phyloP scores from a whole-genome alignment of 441 rosid species.

The Pelargonium citronellum region DNA sequence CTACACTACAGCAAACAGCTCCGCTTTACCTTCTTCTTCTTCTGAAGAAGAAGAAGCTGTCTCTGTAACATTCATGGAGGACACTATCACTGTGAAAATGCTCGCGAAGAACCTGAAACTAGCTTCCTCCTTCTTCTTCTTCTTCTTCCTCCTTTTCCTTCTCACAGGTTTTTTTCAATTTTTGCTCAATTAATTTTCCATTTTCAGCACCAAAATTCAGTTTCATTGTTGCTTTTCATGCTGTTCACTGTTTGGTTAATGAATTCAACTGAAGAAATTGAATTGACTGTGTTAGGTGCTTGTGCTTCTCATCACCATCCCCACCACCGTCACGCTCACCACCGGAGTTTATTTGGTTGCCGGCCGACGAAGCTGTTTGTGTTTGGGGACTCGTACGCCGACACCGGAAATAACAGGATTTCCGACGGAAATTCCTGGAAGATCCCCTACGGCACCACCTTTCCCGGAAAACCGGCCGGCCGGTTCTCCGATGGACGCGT shows the following conservation, averaged over 20 bases:
- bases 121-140: slow-evolving; percentile 13
- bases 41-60: too few relatives aligned
- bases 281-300: too few relatives aligned
- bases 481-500: slow-evolving; percentile 64
- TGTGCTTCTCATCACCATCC: slow-evolving; percentile 1
- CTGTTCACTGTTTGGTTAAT: too few relatives aligned
- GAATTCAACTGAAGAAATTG: too few relatives aligned
- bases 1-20: too few relatives aligned
- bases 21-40: too few relatives aligned
- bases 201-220: too few relatives aligned
- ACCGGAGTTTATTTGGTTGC: slow-evolving; percentile 18
- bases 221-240: too few relatives aligned
- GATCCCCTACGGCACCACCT: slow-evolving; percentile 56
- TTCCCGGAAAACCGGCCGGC: slow-evolving; percentile 60
- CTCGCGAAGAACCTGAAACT: neutral
- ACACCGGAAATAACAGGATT: slow-evolving; percentile 49
- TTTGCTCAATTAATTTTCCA: too few relatives aligned
- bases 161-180: slow-evolving; percentile 27
- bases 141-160: slow-evolving; percentile 20
- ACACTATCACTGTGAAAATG: too few relatives aligned
- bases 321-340: neutral
- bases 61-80: too few relatives aligned
- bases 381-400: slow-evolving; percentile 62
- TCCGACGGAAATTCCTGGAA: slow-evolving; percentile 37
- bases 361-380: slow-evolving; percentile 48